Base-by-base conservation (phyloP, 1,284 basidiomycete species). In the Irpex sp. region DNA sequence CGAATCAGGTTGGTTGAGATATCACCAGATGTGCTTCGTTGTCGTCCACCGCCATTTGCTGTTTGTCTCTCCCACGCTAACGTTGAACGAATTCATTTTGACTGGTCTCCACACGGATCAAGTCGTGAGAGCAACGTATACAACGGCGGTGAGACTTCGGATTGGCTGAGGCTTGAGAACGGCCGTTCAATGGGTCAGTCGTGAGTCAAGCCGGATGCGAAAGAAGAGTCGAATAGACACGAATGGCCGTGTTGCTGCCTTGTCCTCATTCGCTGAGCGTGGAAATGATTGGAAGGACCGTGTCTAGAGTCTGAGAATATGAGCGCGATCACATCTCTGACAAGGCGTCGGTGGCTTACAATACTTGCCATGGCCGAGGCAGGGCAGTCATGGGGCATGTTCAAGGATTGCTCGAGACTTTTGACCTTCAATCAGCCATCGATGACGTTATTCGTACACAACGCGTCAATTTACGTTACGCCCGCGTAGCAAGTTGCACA, bases 401-500 rank as follows among this genome's bases (percentile, higher is more conserved):
- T 43, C 39, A 43, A 43, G 11, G 39, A 43, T 43, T 43, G 39
- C 39, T 43, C 39, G 39, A 43, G 39, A 43, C 15, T 43, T 9
- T 43, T 43, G 39, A 11, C 15, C 39, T 43, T 9, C 15, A 11
- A 43, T 43, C 39, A 43, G 15, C 39, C 15, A 43, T 43, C 15
- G 39, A 43, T 43, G 37, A 46, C 57, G 17, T 31, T 19, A 56
- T 19, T n/a, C 33, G 54, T 43, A 15, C 54, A 43, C 58, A 51
- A 31, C 49, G 21, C 58, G 35, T 31, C 50, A 21, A 51, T 13
- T 9, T 17, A 46, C 26, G 11, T 17, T 33, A 57, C 39, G 15
- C 59, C 51, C 37, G 54, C 53, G 51, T 61, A 49, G 15, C 39
- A 15, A 43, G 3, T 50, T n/a, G 49, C n/a, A 75, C 55, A 61